A percentile compares a stretch with the other conserved stretches of the same genome.
phyloP scores from a whole-genome alignment of 2,329 filamentous ascomycete species.

The Trichoderma citrinoviride region DNA sequence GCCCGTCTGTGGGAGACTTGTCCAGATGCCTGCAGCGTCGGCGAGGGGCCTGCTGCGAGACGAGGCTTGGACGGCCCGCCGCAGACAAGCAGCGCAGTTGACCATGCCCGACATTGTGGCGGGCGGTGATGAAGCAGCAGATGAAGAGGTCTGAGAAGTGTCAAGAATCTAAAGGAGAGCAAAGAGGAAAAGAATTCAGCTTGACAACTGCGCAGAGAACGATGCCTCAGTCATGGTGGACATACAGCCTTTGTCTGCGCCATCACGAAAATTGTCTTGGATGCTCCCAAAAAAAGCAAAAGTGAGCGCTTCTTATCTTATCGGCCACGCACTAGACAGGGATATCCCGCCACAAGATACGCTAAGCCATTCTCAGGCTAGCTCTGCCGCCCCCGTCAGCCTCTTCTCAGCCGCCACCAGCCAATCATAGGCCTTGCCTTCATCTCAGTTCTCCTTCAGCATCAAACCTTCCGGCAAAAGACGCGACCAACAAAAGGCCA shows the following conservation, averaged over 20 bases:
- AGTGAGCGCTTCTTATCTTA: conserved; percentile 17
- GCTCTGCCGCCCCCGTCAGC: conserved; percentile 7
- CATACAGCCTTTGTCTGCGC: background rate
- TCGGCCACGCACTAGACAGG: conserved; percentile 7
- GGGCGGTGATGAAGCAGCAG: background rate
- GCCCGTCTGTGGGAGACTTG: conserved; percentile 20
- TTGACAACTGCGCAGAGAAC: background rate
- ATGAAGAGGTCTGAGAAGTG: no score
- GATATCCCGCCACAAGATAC: background rate
- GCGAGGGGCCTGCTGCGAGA: conserved; percentile 4
- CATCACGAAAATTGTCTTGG: background rate
- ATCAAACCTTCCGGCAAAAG: background rate
- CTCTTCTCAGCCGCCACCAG: background rate
- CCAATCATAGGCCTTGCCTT: conserved; percentile 9
- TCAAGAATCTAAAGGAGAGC: no score
- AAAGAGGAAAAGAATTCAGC: background rate
- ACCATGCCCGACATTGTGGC: conserved; percentile 6
- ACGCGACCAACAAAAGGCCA: conserved; percentile 7
- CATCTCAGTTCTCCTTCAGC: conserved; percentile 12
- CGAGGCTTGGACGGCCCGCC: conserved; percentile 28
- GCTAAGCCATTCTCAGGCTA: background rate
- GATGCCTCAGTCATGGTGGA: background rate
- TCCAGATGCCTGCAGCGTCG: background rate
- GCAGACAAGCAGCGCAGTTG: conserved; percentile 27
- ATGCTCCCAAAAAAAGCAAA: background rate